Base-by-base conservation (phyloP, 805 yeast species). In the Ogataea naganishii region DNA sequence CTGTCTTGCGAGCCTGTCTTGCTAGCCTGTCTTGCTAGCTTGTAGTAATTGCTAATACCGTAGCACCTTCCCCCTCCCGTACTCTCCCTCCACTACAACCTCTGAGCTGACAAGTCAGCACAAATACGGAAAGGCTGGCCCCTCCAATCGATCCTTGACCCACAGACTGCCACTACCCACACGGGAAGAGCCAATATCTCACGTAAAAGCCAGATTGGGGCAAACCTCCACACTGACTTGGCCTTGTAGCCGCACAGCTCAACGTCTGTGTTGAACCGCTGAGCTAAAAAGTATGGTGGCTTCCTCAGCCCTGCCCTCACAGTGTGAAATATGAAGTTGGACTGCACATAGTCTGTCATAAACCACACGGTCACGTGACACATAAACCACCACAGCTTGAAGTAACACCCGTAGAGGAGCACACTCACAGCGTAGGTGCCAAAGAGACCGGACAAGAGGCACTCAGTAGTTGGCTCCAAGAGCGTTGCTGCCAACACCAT, bases 401-500 rank as follows among this genome's bases (percentile, higher is more conserved):
- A 69, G 3, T 27, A 25, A 1, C 50, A 44, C 23, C 51, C 38
- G 7, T 57, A 47, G 22, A 71, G 56, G 12, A 79, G 32, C 3
- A 62, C 58, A 7, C 77, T 64, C 2, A 75, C 40, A 3, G 77
- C 78, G 47, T 63, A 71, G 0, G 78, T 59, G 5, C 94, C 94
- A 48, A 72, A 69, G 0, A 66, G 14, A 0, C 89, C 92, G 41
- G 77, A 66, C 3, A 83, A 50, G 2, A 85, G 37, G 26, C 80
- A 69, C 50, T 85, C 96, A 0, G 96, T 85, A 6, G 88, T 69
- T 3, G 96, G 95, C 47, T 85, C 96, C 17, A 84, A 59, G 29
- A 85, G 49, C 0, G 96, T 85, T 1, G 95, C 95, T 10, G 75
- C 74, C 18, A 79, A 56, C 3, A 85, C 95, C 94, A 85, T 84